Base-by-base conservation (phyloP, 805 yeast species). In the Isabelozyma pseudorhagii region DNA sequence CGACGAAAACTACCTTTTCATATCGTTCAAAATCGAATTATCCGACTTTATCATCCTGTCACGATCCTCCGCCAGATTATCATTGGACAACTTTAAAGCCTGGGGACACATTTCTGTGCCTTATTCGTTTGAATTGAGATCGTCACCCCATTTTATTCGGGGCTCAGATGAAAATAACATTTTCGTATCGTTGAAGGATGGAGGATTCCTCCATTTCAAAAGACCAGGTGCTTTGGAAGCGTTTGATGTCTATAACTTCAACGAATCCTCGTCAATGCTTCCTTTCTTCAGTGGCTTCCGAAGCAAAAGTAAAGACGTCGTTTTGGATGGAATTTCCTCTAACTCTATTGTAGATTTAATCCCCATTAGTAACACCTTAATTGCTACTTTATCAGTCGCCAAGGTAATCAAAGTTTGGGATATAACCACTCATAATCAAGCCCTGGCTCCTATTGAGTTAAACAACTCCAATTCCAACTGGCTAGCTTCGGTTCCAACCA, bases 51-150 rank as follows among this genome's bases (percentile, higher is more conserved):
- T 69, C n/a, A 13, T 31, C n/a, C 36, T 31, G 36, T 45, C 54
- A 5, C 45, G 50, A 11, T 46, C 53, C 3, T 54, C 52, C 7
- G 44, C 55, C 41, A 47, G 57, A 14, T 62, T 68, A 42, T 48
- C 55, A 3, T 54, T 70, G 42, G 63, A 62, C 44, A 69, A 66
- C 36, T 68, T 79, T 48, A 61, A 63, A 46, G 68, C 77, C 42
- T 89, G 96, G 94, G 82, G 89, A 48, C 75, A 75, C 51, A 81
- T 84, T 47, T 79, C 87, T 7, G 79, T 80, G 38, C 92, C 94
- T 0, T 87, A 85, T 63, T 71, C 78, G n/a, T 74, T 74, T 56
- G 79, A 74, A 50, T 62, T 74, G 49, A 61, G 74, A 42, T 68
- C 71, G 3, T 50, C 63, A 4, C 49, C 59, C 1, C 66, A 58